Evolutionary conservation across 305 asterid species (phyloP).

Genomic region (Solanum hybrid): DNA sequence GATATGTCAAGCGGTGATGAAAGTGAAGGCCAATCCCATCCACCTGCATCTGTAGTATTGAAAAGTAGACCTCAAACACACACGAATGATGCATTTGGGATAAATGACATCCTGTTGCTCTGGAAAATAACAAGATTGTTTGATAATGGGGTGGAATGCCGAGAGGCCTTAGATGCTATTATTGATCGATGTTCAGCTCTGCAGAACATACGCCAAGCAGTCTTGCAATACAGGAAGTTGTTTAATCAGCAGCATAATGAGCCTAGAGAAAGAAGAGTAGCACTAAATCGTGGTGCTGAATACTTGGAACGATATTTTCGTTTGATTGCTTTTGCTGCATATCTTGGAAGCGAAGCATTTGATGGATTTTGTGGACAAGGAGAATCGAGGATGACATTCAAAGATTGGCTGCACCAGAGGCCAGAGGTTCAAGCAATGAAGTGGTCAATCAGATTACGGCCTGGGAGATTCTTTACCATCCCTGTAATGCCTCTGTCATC

Average conservation of each 20-base stretch:
- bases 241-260: constrained; percentile 91
- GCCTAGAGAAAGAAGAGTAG: constrained; percentile 96
- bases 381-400: constrained; percentile 68
- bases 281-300: constrained; percentile 97
- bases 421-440: constrained; percentile 98
- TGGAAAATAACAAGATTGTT: constrained; percentile 94
- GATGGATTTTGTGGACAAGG: constrained; percentile 95
- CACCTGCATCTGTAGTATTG: constrained; percentile 30
- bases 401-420: constrained; percentile 85
- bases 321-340: constrained; percentile 97
- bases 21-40: constrained; percentile 38
- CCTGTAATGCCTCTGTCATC: constrained; percentile 55
- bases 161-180: constrained; percentile 87
- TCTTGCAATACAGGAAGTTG: constrained; percentile 79
- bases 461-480: constrained; percentile 91
- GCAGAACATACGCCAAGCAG: constrained; percentile 99
- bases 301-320: constrained; percentile 96
- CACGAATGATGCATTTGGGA: constrained; percentile 67
- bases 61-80: constrained; percentile 36
- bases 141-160: constrained; percentile 96
- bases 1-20: constrained; percentile 42
- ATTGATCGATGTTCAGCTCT: constrained; percentile 93
- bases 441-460: constrained; percentile 94
- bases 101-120: constrained; percentile 83
- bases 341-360: constrained; percentile 93